These are phyloP conservation scores for Malania oleifera DNA, from an alignment of 164 flowering plant species.

Conservation along the genomic window DNA sequence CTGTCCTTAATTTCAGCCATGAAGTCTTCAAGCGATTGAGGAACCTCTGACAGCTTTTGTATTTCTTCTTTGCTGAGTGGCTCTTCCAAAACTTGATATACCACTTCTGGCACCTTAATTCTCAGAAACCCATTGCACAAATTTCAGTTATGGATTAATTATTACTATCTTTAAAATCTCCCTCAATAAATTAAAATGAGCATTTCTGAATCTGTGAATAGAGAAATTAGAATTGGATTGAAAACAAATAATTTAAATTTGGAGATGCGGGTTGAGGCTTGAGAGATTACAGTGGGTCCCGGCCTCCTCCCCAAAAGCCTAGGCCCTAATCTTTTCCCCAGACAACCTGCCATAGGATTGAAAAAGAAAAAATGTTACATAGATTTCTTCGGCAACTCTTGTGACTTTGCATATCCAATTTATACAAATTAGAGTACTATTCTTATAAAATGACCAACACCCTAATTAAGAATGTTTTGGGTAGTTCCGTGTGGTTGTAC, in stretches of 20 bases:
- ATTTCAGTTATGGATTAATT: too few species aligned
- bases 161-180: too few species aligned
- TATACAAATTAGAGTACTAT: too few species aligned
- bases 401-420: too few species aligned
- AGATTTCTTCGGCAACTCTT: too few species aligned
- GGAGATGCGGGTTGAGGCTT: not conserved
- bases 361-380: too few species aligned
- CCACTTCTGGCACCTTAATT: constrained; percentile 76
- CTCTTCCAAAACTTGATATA: constrained; percentile 61
- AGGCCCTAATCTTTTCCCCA: constrained; percentile 81
- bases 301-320: constrained; percentile 60
- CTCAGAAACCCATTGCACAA: not conserved
- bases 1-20: constrained; percentile 50
- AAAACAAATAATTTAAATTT: not conserved
- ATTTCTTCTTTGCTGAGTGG: constrained; percentile 31
- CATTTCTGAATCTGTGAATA: not conserved
- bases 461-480: too few species aligned
- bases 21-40: constrained; percentile 78
- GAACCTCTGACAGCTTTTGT: constrained; percentile 44
- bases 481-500: too few species aligned
- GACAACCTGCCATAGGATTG: constrained; percentile 52
- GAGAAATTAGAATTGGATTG: not conserved
- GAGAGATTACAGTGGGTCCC: constrained; percentile 49
- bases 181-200: too few species aligned
- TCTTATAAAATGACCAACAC: too few species aligned